Evolutionary conservation across 2,329 filamentous ascomycete species (phyloP), one percentile per base, ranked within the genome.

Genomic region (Corynespora cassiicola): DNA sequence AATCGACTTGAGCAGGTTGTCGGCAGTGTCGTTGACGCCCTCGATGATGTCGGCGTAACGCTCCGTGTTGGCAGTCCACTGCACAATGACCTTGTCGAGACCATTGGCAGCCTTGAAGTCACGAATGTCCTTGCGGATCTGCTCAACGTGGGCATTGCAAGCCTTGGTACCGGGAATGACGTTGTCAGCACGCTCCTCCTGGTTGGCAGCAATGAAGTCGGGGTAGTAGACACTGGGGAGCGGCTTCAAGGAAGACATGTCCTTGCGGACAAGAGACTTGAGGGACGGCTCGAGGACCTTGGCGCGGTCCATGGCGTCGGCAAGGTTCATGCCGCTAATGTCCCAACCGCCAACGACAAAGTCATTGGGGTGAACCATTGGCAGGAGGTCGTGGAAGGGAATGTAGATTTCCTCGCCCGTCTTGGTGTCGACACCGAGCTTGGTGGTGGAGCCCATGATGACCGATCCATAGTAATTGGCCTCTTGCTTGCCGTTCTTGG

Each of bases 61-160:
- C 76, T 99, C 94, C 9, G 94, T 99, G 79, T 99, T 99, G 73
- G 94, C 94, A 42, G 94, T 97, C 94, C 94, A 99, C 73, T 94
- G 87, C 46, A 99, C 86, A 65, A 99, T 90, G 66, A 99, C 87
- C 78, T 95, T 96, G 78, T 97, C 92, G 21, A 99, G 83, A 43
- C 71, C 75, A 68, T 97, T 88, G 60, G 80, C 75, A 47, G 83
- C 75, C 80, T 97, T 97, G 83, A 99, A 99, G 51, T 95, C 84
- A 53, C 88, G 88, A 61, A 99, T 96, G 64, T 99, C 91, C 70
- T 88, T 81, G 65, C 91, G 90, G 63, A 99, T 86, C 69, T 92
- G 82, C 76, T 97, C 90, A 31, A 99, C 89, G 66, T 99, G 94
- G 40, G 84, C 90, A 73, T 76, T 85, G 69, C 78, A 90, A 51